Base-by-base conservation (phyloP, 1,139 yeast species). In the Sporopachydermia cereana region DNA sequence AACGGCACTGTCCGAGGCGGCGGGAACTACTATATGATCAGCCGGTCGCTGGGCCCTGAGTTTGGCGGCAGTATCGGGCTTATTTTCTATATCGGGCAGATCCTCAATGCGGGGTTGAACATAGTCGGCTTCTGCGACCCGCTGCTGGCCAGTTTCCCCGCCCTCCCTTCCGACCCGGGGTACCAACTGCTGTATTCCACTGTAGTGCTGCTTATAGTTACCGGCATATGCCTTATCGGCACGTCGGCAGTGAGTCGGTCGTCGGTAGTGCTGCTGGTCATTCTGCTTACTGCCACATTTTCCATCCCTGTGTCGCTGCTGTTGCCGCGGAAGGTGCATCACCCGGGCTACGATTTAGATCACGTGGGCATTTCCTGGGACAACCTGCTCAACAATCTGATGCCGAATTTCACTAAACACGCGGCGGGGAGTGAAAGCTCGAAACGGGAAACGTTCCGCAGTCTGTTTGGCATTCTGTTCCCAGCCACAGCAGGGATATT, bases 401-500 rank as follows among this genome's bases (percentile, higher is more conserved):
- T 74, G 54, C 97, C 97, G 0, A 70, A 75, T 44, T 86, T 86
- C 58, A 88, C 96, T 0, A 70, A 76, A 43, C 93, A 93, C 16
- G 96, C 97, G 3, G 96, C 95, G 2, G 97, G 97, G 0, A 83
- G 95, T 9, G 78, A 80, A 36, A 64, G 74, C 45, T 69, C 74
- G 2, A 68, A 72, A 0, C 75, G 70, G 20, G 96, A 89, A 60
- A 84, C 79, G 1, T 86, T 89, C 57, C 76, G 80, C 48, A 83
- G 84, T 58, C 64, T 91, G 53, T 91, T 91, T 72, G 97, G 97
- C 2, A 84, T 91, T 45, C 85, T 91, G 60, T 91, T 91, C 67
- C 97, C 98, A 14, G 96, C 98, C 1, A 89, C 97, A 0, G 95
- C 97, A 2, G 98, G 98, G 49, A 89, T 91, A 41, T 83, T 89